phyloP scores from a whole-genome alignment of 192 early-diverging fungal species.

The Coemansia sp. region DNA sequence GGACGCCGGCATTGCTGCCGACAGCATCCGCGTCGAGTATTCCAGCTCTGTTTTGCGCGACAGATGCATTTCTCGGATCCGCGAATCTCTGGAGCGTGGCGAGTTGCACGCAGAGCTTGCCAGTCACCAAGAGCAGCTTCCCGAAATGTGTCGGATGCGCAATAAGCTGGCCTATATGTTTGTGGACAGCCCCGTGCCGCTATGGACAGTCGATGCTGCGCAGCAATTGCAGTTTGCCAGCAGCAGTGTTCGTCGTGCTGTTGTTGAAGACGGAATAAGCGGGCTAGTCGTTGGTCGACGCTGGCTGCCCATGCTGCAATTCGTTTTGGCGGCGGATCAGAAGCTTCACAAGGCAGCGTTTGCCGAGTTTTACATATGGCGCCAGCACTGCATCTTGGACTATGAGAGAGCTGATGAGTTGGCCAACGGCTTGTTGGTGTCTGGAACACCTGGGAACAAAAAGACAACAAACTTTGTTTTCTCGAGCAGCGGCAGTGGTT shows the following conservation, averaged over 20 bases:
- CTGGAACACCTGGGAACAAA: too few relatives aligned
- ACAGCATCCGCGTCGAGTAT: neutral
- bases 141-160: too few relatives aligned
- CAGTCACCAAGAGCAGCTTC: too few relatives aligned
- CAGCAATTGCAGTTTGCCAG: neutral
- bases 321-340: neutral
- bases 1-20: neutral
- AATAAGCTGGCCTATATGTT: too few relatives aligned
- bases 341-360: conserved; percentile 5
- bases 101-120: too few relatives aligned
- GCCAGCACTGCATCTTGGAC: conserved; percentile 2
- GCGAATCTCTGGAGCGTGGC: too few relatives aligned
- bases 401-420: neutral
- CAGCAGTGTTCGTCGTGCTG: neutral
- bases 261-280: neutral
- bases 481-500: too few relatives aligned
- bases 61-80: too few relatives aligned
- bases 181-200: too few relatives aligned
- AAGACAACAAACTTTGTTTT: too few relatives aligned
- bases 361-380: conserved; percentile 10
- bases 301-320: neutral
- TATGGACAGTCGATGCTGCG: neutral
- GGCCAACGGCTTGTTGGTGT: neutral
- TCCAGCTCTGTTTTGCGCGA: neutral
- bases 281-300: neutral